Conservation (phyloP, 169 alveolate genomes). For the Plasmodium blacklocki region DNA sequence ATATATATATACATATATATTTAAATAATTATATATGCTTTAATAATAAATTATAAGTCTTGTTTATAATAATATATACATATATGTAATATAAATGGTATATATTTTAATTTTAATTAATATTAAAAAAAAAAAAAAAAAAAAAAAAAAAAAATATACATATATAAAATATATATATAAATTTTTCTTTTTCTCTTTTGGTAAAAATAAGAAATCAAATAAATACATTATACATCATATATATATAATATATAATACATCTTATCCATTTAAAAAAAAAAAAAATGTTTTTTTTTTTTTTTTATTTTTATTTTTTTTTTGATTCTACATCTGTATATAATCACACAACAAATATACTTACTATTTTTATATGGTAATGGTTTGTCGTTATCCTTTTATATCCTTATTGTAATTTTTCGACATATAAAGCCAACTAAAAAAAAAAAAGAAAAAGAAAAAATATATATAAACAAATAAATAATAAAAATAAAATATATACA, state of each 20-base stretch:
- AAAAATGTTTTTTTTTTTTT: not conserved
- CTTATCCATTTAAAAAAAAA: not conserved
- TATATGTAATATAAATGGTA: not conserved
- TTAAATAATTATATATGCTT: no score
- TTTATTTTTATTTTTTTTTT: not conserved
- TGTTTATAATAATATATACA: constrained; percentile 6
- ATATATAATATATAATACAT: not conserved
- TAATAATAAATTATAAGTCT: not conserved
- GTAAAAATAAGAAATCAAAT: constrained; percentile 11
- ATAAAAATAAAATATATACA: not conserved
- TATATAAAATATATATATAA: constrained; percentile 5
- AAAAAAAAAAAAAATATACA: not conserved
- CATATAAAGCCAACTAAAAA: constrained; percentile 58
- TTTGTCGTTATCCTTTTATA: not conserved
- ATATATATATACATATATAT: no score
- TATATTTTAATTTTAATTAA: constrained; percentile 3
- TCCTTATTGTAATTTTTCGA: constrained; percentile 50
- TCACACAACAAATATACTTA: no score
- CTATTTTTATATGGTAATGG: no score
- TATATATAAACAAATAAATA: not conserved
- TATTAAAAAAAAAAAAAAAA: no score
- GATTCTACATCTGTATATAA: not conserved
- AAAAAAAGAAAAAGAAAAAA: not conserved
- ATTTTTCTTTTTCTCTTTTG: constrained; percentile 2
- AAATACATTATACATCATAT: not conserved